Percentiles rank a stretch among this genome's conserved stretches.
These are phyloP conservation scores for Pseudogymnoascus sp. DNA, from an alignment of 2,329 filamentous ascomycete genomes.

Conservation along the genomic window DNA sequence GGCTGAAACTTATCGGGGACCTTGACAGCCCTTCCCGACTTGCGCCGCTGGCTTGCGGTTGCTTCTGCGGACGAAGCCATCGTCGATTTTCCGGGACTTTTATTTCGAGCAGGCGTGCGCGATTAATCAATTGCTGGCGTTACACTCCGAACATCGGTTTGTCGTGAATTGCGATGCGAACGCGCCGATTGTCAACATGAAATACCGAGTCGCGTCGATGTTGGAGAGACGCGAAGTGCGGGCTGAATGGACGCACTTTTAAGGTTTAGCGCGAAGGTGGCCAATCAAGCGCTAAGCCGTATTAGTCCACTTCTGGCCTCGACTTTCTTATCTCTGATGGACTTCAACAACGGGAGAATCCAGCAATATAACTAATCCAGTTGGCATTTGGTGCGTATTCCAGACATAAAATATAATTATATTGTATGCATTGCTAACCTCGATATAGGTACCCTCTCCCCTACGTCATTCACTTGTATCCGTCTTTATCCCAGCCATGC, in stretches of 20 bases:
- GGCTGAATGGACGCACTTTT: constrained; percentile 1
- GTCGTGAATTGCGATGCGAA: neutral
- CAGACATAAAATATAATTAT: neutral
- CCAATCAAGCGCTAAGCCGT: neutral
- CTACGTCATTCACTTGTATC: neutral
- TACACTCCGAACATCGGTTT: constrained; percentile 3
- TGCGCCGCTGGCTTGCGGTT: constrained; percentile 46
- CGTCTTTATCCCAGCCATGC: constrained; percentile 25
- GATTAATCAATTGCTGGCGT: neutral
- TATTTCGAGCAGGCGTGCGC: neutral
- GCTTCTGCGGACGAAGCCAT: constrained; percentile 43
- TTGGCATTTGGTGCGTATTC: neutral
- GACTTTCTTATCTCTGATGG: neutral
- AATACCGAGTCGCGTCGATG: constrained; percentile 3
- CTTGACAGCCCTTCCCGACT: constrained; percentile 59
- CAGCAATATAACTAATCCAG: neutral
- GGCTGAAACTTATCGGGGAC: constrained; percentile 51
- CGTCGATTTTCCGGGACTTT: constrained; percentile 34
- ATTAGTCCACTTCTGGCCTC: neutral
- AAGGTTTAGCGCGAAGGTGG: neutral
- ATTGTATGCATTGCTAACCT: neutral
- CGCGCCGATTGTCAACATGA: constrained; percentile 1
- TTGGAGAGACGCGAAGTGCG: constrained; percentile 2
- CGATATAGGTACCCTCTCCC: neutral
- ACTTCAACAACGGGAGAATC: neutral